These are phyloP conservation scores for Coemansia sp. DNA, from an alignment of 192 early-diverging fungal genomes.

Conservation along the genomic window DNA sequence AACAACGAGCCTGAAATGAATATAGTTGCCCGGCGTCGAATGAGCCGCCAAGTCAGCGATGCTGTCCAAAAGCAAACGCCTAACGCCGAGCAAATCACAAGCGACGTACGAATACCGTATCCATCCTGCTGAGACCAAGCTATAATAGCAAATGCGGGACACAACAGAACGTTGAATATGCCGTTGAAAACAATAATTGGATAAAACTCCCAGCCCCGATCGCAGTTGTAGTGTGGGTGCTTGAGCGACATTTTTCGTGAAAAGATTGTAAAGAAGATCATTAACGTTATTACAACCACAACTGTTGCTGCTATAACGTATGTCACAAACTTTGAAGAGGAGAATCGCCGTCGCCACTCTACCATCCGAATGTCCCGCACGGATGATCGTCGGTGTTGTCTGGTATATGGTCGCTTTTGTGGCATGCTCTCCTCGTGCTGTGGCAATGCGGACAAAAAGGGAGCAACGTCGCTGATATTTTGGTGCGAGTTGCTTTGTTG, in stretches of 20 bases:
- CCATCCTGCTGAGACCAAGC: slow-evolving; percentile 21
- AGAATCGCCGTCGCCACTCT: slow-evolving; percentile 10
- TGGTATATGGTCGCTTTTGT: background rate
- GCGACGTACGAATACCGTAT: slow-evolving; percentile 30
- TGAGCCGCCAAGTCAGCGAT: slow-evolving; percentile 11
- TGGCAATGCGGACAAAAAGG: background rate
- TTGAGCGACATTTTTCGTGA: slow-evolving; percentile 21
- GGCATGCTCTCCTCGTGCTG: background rate
- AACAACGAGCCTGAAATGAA: slow-evolving; percentile 19
- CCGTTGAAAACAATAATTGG: background rate
- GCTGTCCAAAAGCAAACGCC: slow-evolving; percentile 17
- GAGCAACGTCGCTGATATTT: background rate
- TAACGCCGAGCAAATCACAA: slow-evolving; percentile 9
- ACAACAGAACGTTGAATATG: background rate
- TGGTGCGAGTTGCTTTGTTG: no score
- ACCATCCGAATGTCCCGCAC: background rate
- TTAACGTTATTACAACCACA: background rate
- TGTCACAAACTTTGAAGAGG: slow-evolving; percentile 11
- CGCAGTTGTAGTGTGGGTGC: slow-evolving; percentile 23
- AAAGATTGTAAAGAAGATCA: slow-evolving; percentile 21
- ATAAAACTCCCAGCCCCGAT: slow-evolving; percentile 15
- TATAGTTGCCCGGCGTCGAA: background rate
- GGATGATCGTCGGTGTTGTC: background rate
- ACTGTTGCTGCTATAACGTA: slow-evolving; percentile 5
- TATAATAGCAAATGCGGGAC: slow-evolving; percentile 4